phyloP scores from a whole-genome alignment of 75 land plant species.

The Selaginella tamariscina region DNA sequence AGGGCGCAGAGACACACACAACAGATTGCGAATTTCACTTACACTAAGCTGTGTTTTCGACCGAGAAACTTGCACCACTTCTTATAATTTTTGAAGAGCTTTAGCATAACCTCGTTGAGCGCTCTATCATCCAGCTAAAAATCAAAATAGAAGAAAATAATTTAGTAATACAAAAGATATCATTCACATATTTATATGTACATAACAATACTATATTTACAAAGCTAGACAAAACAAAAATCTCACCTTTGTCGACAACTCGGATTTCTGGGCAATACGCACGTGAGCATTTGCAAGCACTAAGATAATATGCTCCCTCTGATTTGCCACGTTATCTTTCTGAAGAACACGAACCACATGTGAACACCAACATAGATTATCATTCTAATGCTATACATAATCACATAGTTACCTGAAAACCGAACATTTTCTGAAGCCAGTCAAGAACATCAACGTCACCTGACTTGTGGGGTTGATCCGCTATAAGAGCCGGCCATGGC shows the following conservation, averaged over 20 bases:
- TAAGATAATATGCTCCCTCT: constrained; percentile 84
- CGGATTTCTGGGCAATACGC: constrained; percentile 66
- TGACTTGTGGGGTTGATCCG: constrained; percentile 49
- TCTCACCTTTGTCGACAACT: constrained; percentile 50
- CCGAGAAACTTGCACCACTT: constrained; percentile 87
- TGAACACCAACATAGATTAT: constrained; percentile 7
- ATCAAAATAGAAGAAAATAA: not conserved
- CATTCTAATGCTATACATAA: not conserved
- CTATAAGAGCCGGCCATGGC: constrained; percentile 47
- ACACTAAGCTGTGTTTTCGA: constrained; percentile 49
- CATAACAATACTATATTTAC: not conserved
- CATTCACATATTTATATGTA: not conserved
- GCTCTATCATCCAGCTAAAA: constrained; percentile 43
- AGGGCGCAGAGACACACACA: no score
- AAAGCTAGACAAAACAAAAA: no score
- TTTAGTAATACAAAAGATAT: not conserved
- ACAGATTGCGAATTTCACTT: constrained; percentile 14
- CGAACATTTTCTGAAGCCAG: constrained; percentile 91
- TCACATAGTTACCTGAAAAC: constrained; percentile 60
- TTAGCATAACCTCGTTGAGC: constrained; percentile 52
- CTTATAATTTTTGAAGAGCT: constrained; percentile 66
- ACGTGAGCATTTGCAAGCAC: constrained; percentile 78
- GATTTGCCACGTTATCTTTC: constrained; percentile 92
- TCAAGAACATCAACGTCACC: constrained; percentile 78
- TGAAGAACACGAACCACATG: constrained; percentile 19